Evolutionary conservation across 306 rosid species (phyloP).

Genomic region (Vigna reflexopilosa): DNA sequence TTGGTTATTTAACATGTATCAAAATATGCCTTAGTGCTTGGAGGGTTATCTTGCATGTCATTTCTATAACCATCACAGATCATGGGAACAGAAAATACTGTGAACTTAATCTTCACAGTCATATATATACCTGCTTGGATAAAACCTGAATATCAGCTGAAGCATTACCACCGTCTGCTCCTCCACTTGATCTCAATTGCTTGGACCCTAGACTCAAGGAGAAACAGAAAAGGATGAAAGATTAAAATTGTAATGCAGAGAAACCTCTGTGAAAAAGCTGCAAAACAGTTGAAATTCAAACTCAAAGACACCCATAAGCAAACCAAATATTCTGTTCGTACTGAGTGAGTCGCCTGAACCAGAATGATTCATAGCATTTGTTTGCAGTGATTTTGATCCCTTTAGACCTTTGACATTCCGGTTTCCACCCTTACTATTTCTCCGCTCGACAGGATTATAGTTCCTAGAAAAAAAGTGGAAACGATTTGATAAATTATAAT

Average conservation of each 20-base stretch:
- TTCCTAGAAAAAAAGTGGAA: slow-evolving; percentile 58
- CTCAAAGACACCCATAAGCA: slow-evolving; percentile 31
- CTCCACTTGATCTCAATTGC: slow-evolving; percentile 64
- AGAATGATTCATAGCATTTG: slow-evolving; percentile 40
- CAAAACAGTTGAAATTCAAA: slow-evolving; percentile 40
- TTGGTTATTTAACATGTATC: background rate
- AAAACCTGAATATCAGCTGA: slow-evolving; percentile 71
- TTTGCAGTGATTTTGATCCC: slow-evolving; percentile 73
- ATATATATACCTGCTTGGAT: slow-evolving; percentile 87
- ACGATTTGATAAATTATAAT: slow-evolving; percentile 6
- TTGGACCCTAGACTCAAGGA: slow-evolving; percentile 59
- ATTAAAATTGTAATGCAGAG: background rate
- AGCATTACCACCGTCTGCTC: slow-evolving; percentile 52
- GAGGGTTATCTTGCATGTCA: slow-evolving; percentile 15
- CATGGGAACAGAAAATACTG: background rate
- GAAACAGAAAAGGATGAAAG: slow-evolving; percentile 5
- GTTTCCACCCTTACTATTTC: slow-evolving; percentile 74
- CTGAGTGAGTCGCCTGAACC: slow-evolving; percentile 45
- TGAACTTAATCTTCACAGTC: slow-evolving; percentile 16
- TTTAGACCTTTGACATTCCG: slow-evolving; percentile 63
- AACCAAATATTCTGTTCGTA: slow-evolving; percentile 46
- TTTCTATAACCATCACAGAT: background rate
- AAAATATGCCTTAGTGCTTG: slow-evolving; percentile 19
- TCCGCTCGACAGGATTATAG: slow-evolving; percentile 92
- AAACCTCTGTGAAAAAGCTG: slow-evolving; percentile 41